Evolutionary conservation across 768 basidiomycete genomes (phyloP), one percentile per base, ranked within the genome.

Genomic region (Lactifluus echinatus): DNA sequence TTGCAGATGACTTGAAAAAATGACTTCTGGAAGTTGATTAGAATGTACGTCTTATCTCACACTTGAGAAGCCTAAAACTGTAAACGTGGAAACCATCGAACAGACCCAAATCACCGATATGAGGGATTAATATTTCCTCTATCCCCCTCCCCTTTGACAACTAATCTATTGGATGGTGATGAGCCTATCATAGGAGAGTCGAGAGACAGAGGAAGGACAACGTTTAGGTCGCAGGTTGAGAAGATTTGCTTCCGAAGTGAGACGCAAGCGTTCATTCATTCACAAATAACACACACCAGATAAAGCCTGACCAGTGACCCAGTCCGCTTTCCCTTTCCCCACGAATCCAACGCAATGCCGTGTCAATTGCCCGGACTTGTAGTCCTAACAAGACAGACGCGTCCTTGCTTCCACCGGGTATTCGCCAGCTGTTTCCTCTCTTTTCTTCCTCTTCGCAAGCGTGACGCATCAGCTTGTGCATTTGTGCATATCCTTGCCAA

Each of bases 171-270:
- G 23, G 23, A 34, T 3, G 6, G 15, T 1, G 52, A 33, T 51
- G 21, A 15, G 23, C 26, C 21, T 17, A n/a, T 26, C 8, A n/a
- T 24, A 44, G 36, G 31, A 7, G 36, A 23, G 24, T 14, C 19
- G 23, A 29, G 29, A 42, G 29, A 52, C 8, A 19, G 24, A 21
- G 28, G n/a, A 45, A n/a, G 34, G 26, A 29, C 3, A 19, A 19
- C 31, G 31, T 10, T 31, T 10, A 31, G 31, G 31, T 31, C 31
- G 31, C 4, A 31, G 34, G 19, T 39, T 19, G 29, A 24, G 46
- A 12, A 15, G 54, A 55, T 42, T 49, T 42, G 31, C 46, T 48
- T 42, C 47, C 47, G 54, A 7, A 29, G 47, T 46, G 21, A 48
- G 28, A 52, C 33, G 17, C 28, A 44, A 21, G 4, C n/a, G 8